Base-by-base conservation (phyloP, 305 asterid species). In the Striga hermonthica region DNA sequence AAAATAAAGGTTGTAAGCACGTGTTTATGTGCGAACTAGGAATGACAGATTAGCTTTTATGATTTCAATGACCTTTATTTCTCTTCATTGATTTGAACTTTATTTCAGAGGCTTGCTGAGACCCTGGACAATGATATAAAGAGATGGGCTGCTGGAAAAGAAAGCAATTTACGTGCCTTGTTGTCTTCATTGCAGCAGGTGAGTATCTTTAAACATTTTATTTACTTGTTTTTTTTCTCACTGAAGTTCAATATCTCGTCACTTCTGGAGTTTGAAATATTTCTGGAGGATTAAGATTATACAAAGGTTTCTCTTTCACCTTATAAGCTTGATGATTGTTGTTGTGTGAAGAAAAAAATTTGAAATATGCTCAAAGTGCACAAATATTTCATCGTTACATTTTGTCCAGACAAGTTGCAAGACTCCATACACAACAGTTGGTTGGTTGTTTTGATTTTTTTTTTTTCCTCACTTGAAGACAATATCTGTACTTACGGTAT, bases 121-220 rank as follows among this genome's bases (percentile, higher is more conserved):
- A 75, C 79, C 54, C 62, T 91, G 83, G 84, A 89, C 64, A 60
- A 65, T 62, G 83, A 85, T 70, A 84, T 91, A 77, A 89, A 84
- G 90, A 89, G 85, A 12, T 89, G 98, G 98, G 90, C 93, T 56
- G 81, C 93, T 1, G 98, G 98, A 48, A 91, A 91, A 83, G 98
- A 87, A 80, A 87, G 87, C 73, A 91, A 91, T 71, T 82, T 91
- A 68, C 90, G 96, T 38, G 92, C 97, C 35, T 76, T 93, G 77
- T 74, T 93, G 81, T 90, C 97, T 54, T 87, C 98, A 31, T 69
- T 92, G 76, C 89, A 92, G 70, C 84, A 80, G 93, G 98, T 89
- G 48, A 28, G 75, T 71, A 49, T 69, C 60, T 35, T 56, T 38
- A 44, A 44, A 52, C 72, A 38, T 60, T 60, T 57, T 56, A 43